Conservation (phyloP, 768 basidiomycete species). For the Botryobasidium botryosum region DNA sequence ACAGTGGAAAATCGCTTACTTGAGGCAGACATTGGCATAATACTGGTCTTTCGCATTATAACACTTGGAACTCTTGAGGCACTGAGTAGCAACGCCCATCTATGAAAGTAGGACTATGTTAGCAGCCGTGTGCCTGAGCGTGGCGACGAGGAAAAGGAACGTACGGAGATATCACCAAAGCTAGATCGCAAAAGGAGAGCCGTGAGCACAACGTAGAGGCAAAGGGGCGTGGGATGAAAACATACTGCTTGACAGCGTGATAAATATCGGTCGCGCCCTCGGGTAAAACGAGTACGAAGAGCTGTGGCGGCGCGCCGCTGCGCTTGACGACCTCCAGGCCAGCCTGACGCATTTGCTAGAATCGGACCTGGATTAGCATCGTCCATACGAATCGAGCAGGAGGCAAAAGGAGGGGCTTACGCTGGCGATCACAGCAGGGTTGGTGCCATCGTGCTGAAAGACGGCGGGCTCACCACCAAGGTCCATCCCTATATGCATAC, state of each 20-base stretch:
- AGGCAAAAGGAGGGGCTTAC: background rate
- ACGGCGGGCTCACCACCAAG: no score
- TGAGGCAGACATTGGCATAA: conserved; percentile 58
- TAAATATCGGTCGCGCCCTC: conserved; percentile 65
- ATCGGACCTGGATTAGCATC: no score
- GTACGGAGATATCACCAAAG: conserved; percentile 50
- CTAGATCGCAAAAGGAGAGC: conserved; percentile 21
- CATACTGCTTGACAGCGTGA: conserved; percentile 61
- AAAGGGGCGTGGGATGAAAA: conserved; percentile 7
- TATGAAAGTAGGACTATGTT: conserved; percentile 15
- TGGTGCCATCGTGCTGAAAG: background rate
- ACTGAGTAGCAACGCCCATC: conserved; percentile 67
- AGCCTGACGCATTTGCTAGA: conserved; percentile 32
- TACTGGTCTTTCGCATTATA: conserved; percentile 55
- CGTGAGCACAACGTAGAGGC: background rate
- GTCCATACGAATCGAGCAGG: no score
- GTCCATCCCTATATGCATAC: no score
- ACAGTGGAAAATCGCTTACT: conserved; percentile 30
- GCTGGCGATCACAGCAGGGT: background rate
- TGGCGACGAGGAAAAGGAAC: background rate
- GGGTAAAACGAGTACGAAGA: conserved; percentile 54
- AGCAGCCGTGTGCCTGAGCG: no score
- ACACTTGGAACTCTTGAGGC: conserved; percentile 51
- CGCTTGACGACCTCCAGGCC: conserved; percentile 32
- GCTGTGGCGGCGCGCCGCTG: conserved; percentile 28